A percentile compares a stretch with the other conserved stretches of the same genome.
Evolutionary conservation across 73 alveolate species (phyloP).

Genomic region (Paramecium tetraurelia): DNA sequence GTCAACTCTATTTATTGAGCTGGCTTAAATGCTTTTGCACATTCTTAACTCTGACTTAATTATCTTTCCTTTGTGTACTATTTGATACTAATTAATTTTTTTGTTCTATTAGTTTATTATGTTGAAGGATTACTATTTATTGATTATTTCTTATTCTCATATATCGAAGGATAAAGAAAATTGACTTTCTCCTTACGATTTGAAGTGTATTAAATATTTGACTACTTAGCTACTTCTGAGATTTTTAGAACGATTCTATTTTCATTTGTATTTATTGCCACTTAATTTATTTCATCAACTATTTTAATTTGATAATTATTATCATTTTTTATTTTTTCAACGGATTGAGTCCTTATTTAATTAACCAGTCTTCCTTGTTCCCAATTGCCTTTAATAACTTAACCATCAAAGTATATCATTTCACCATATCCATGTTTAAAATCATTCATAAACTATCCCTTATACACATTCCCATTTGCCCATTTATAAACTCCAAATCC

Average conservation of each 20-base stretch:
- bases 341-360: neutral
- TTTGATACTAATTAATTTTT: neutral
- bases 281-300: neutral
- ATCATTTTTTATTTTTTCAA: neutral
- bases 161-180: neutral
- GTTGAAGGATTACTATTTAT: neutral
- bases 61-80: neutral
- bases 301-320: neutral
- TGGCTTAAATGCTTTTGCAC: neutral
- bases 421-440: constrained; percentile 61
- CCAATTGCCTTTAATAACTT: constrained; percentile 44
- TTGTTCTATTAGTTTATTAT: neutral
- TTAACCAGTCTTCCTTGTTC: neutral
- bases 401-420: constrained; percentile 54
- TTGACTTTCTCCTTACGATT: neutral
- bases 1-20: neutral
- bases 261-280: neutral
- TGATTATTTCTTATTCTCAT: neutral
- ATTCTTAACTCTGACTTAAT: neutral
- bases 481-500: constrained; percentile 59
- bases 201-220: neutral
- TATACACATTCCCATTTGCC: constrained; percentile 54
- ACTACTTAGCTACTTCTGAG: neutral
- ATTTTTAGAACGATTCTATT: neutral
- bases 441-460: constrained; percentile 30